phyloP scores from a whole-genome alignment of 495 filamentous ascomycete species.

The Hypoxylon rickii region DNA sequence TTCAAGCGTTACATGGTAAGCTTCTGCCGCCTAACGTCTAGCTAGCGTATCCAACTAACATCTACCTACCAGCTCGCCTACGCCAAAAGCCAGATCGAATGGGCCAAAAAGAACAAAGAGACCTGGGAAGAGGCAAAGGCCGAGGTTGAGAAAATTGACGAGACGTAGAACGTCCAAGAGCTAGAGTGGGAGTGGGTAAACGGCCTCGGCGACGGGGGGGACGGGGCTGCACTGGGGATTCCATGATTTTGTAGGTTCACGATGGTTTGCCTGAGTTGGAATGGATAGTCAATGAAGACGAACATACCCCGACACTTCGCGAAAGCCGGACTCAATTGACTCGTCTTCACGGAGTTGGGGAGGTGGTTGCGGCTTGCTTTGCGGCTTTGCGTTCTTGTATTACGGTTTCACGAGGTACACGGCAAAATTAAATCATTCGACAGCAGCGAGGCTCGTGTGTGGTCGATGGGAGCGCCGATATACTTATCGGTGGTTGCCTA shows the following conservation, averaged over 20 bases:
- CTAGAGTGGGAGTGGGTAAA: not conserved
- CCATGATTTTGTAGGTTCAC: constrained; percentile 19
- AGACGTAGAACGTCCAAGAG: constrained; percentile 39
- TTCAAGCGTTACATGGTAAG: constrained; percentile 93
- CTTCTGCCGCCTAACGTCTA: constrained; percentile 3
- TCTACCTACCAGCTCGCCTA: constrained; percentile 74
- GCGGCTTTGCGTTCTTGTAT: constrained; percentile 3
- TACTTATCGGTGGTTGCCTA: no score
- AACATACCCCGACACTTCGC: constrained; percentile 17
- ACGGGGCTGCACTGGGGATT: constrained; percentile 4
- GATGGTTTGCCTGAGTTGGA: constrained; percentile 23
- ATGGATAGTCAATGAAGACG: constrained; percentile 35
- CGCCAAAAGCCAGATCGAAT: constrained; percentile 92
- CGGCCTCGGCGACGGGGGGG: not conserved
- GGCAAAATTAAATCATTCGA: not conserved
- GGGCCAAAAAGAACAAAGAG: constrained; percentile 96
- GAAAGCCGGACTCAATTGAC: not conserved
- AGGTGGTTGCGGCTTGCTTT: constrained; percentile 1
- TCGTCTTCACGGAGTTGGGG: constrained; percentile 1
- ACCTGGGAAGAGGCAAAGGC: constrained; percentile 93
- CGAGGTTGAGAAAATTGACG: constrained; percentile 88
- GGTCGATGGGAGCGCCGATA: not conserved
- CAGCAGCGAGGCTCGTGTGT: not conserved
- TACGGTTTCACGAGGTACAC: constrained; percentile 4
- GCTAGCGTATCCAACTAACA: constrained; percentile 7